Evolutionary conservation across 2,329 filamentous ascomycete genomes (phyloP).

Genomic region (Lachnellula subtilissima): DNA sequence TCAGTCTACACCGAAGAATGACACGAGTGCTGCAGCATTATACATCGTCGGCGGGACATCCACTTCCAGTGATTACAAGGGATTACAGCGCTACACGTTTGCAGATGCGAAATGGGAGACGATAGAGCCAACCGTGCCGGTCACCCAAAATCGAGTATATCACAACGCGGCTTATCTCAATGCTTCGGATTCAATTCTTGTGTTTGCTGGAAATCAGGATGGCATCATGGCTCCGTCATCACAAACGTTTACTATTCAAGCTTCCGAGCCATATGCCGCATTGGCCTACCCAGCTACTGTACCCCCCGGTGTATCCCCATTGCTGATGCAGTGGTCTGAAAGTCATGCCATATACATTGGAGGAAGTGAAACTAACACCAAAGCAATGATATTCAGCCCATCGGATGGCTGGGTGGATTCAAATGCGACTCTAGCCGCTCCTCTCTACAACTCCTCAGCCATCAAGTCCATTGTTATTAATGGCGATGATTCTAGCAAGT

Average conservation of each 20-base stretch:
- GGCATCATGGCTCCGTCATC: conserved; percentile 55
- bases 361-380: conserved; percentile 59
- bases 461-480: conserved; percentile 62
- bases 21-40: conserved; percentile 57
- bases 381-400: conserved; percentile 68
- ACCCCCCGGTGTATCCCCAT: conserved; percentile 61
- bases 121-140: conserved; percentile 38
- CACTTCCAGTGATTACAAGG: conserved; percentile 54
- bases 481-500: conserved; percentile 71
- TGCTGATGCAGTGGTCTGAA: conserved; percentile 70
- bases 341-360: conserved; percentile 70
- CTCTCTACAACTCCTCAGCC: conserved; percentile 53
- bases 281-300: conserved; percentile 53
- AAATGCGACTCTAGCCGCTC: conserved; percentile 56
- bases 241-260: conserved; percentile 70
- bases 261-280: conserved; percentile 60
- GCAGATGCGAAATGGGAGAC: conserved; percentile 53
- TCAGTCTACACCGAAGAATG: conserved; percentile 54
- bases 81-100: conserved; percentile 68
- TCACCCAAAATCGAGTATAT: conserved; percentile 57
- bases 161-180: conserved; percentile 75
- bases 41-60: conserved; percentile 76
- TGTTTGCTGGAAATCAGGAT: conserved; percentile 73
- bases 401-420: conserved; percentile 62
- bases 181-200: conserved; percentile 64